Base-by-base conservation (phyloP, 208 protist species). In the Plasmodiophora brassicae region DNA sequence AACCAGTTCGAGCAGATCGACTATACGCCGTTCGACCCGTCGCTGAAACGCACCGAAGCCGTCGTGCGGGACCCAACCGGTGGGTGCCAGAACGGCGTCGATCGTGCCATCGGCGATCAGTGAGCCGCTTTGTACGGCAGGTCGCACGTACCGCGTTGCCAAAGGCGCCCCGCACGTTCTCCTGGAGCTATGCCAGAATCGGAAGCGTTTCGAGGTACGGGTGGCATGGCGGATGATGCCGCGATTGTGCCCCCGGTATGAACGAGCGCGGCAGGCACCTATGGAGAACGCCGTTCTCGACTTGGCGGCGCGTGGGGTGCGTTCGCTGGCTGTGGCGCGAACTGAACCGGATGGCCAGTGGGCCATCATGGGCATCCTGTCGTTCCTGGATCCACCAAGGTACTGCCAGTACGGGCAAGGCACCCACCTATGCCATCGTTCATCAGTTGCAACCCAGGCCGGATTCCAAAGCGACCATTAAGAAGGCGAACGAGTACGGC, bases 371-470 rank as follows among this genome's bases (percentile, higher is more conserved):
- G 86, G 54, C 22, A 0, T 85, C 38, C 1, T 88, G 36, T 5
- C 86, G 1, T 85, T 88, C 60, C 32, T 89, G 5, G 88, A 89
- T 44, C 88, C 88, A 41, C 83, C 71, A 36, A 53, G 88, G 65
- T 57, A 57, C 25, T 57, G 14, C 20, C 50, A 57, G 14, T 57
- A 57, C 50, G 25, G 20, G n/a, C n/a, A n/a, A n/a, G n/a, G n/a
- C n/a, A n/a, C n/a, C n/a, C 50, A 57, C 25, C 25, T 57, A 28
- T 25, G 14, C 20, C 14, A 57, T 57, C 50, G 20, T 57, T 14
- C 25, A 57, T 57, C 20, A 25, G 50, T 14, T 14, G 50, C 25
- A 14, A 25, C 25, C 14, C 50, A 57, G 50, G 32, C 84, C 46
- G 35, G 88, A 89, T 44, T 44, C 88, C 14, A 45, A 10, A 8